A percentile compares a stretch with the other conserved stretches of the same genome.
Evolutionary conservation across 2,329 filamentous ascomycete genomes (phyloP).

Genomic region (Paramyrothecium roridum): DNA sequence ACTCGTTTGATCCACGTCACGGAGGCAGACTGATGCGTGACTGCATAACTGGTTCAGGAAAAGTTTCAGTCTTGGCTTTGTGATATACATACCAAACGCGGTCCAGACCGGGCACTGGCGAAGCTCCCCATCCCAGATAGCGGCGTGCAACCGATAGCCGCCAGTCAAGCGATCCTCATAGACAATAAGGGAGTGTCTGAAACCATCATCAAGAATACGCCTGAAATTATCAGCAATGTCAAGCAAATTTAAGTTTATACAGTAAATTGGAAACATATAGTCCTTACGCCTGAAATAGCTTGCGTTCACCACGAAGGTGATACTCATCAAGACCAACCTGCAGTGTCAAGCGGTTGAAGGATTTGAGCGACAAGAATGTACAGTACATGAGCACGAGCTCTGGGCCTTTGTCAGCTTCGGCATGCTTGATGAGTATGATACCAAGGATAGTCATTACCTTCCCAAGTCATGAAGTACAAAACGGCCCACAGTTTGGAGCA

Average conservation of each 20-base stretch:
- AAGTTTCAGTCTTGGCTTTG: not conserved
- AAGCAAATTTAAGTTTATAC: not conserved
- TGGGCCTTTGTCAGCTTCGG: slow-evolving; percentile 20
- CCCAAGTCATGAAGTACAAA: slow-evolving; percentile 57
- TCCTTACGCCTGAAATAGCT: slow-evolving; percentile 55
- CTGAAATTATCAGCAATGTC: slow-evolving; percentile 37
- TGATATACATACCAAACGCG: slow-evolving; percentile 50
- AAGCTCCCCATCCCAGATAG: slow-evolving; percentile 52
- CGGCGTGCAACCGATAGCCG: slow-evolving; percentile 52
- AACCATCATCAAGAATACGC: slow-evolving; percentile 53
- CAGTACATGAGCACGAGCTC: slow-evolving; percentile 60
- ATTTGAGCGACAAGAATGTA: slow-evolving; percentile 55
- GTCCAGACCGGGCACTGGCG: slow-evolving; percentile 60
- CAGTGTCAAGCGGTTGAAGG: slow-evolving; percentile 41
- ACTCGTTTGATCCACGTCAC: slow-evolving; percentile 49
- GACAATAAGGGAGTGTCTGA: slow-evolving; percentile 50
- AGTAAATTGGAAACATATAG: not conserved
- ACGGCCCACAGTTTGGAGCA: slow-evolving; percentile 50
- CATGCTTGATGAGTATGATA: not conserved
- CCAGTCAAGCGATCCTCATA: slow-evolving; percentile 46
- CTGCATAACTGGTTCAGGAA: slow-evolving; percentile 23
- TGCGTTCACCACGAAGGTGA: slow-evolving; percentile 43
- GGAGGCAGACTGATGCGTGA: slow-evolving; percentile 49
- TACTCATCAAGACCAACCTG: slow-evolving; percentile 44
- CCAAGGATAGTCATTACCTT: slow-evolving; percentile 38